A percentile compares a stretch with the other conserved stretches of the same genome.
Evolutionary conservation across 2,329 filamentous ascomycete genomes (phyloP).

Genomic region (Microsporum canis): DNA sequence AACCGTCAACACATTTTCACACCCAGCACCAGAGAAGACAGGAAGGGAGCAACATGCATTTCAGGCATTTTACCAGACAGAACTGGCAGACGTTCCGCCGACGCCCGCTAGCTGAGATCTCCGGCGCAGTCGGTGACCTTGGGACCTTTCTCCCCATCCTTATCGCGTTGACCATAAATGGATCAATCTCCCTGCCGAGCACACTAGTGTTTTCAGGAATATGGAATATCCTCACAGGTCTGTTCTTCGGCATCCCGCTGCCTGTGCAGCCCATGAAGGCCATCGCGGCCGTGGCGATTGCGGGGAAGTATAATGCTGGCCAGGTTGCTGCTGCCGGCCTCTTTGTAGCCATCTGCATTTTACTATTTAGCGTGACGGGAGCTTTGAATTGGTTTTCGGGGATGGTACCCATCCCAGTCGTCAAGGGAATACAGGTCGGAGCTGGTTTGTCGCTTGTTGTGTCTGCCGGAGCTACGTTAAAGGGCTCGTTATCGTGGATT

Average conservation of each 20-base stretch:
- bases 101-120: constrained; percentile 62
- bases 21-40: background rate
- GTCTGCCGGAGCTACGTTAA: constrained; percentile 58
- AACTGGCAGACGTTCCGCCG: constrained; percentile 47
- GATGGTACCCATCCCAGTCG: constrained; percentile 72
- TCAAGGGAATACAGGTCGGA: constrained; percentile 91
- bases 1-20: background rate
- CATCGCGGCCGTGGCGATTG: constrained; percentile 81
- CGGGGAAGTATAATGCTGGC: constrained; percentile 51
- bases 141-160: constrained; percentile 83
- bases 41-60: constrained; percentile 5
- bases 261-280: constrained; percentile 88
- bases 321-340: constrained; percentile 75
- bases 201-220: constrained; percentile 82
- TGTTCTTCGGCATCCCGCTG: constrained; percentile 74
- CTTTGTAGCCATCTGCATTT: constrained; percentile 61
- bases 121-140: constrained; percentile 77
- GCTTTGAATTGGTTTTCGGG: constrained; percentile 61
- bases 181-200: constrained; percentile 67
- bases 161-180: constrained; percentile 68
- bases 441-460: constrained; percentile 75
- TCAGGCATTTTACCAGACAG: constrained; percentile 22
- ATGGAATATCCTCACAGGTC: constrained; percentile 73
- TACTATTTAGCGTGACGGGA: constrained; percentile 68
- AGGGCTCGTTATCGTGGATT: constrained; percentile 58